Percentiles rank a stretch among this genome's conserved stretches.
phyloP scores from a whole-genome alignment of 345 rosid species.

The Clausena lansium region DNA sequence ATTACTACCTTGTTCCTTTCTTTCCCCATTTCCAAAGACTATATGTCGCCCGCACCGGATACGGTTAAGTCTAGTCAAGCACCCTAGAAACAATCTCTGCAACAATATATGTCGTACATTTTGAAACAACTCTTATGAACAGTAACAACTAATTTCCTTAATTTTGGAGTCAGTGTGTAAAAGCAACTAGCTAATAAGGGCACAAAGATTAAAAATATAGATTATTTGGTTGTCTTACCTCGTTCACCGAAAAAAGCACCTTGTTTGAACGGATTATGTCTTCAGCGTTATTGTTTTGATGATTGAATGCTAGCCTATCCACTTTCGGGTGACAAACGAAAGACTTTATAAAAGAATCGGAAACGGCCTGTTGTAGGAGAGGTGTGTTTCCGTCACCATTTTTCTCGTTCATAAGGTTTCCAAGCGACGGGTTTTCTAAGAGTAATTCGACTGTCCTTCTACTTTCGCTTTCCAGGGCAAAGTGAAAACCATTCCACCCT shows the following conservation, averaged over 20 bases:
- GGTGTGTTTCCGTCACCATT: background rate
- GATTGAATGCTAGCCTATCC: background rate
- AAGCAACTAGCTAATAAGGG: too few relatives aligned
- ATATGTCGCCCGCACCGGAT: background rate
- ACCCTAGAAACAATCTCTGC: background rate
- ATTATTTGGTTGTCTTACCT: background rate
- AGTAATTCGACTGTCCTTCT: background rate
- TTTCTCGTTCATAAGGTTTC: conserved; percentile 1
- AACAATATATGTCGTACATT: too few relatives aligned
- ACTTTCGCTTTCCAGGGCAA: conserved; percentile 3
- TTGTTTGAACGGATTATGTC: background rate
- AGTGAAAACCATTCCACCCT: background rate
- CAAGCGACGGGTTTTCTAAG: background rate
- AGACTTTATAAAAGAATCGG: too few relatives aligned
- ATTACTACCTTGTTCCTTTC: background rate
- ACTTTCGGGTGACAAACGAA: background rate
- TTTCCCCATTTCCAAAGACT: background rate
- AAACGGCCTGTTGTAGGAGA: background rate
- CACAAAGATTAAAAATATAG: too few relatives aligned
- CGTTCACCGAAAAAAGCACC: background rate
- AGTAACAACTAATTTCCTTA: too few relatives aligned
- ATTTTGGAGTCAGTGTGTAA: too few relatives aligned
- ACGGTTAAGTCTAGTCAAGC: background rate
- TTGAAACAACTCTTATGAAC: too few relatives aligned
- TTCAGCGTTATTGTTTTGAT: background rate